A percentile compares a stretch with the other conserved stretches of the same genome.
phyloP scores from a whole-genome alignment of 768 basidiomycete species.

The Lactifluus subvellereus region DNA sequence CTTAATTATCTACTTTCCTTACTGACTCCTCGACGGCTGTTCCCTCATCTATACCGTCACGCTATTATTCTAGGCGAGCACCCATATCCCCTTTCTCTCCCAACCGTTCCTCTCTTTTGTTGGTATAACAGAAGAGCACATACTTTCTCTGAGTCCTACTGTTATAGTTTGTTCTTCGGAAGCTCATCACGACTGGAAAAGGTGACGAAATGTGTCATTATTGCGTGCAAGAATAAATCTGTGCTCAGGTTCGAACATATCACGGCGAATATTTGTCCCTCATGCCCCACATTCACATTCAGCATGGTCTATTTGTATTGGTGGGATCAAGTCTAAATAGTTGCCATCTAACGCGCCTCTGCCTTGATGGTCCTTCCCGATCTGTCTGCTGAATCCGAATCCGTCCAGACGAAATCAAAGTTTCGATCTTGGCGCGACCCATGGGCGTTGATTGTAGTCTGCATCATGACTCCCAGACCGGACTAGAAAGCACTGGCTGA shows the following conservation, averaged over 20 bases:
- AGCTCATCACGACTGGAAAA: constrained; percentile 1
- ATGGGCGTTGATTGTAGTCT: neutral
- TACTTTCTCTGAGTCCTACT: neutral
- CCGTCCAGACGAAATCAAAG: neutral
- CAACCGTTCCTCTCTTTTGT: neutral
- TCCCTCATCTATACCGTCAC: constrained; percentile 18
- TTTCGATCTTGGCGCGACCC: neutral
- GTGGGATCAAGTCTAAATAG: no score
- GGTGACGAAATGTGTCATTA: neutral
- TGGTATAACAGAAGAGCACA: neutral
- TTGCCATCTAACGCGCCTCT: no score
- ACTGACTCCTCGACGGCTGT: constrained; percentile 20
- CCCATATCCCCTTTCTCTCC: neutral
- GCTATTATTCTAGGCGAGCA: neutral
- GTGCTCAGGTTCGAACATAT: neutral
- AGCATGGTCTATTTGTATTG: no score
- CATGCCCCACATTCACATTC: no score
- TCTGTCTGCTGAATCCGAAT: neutral
- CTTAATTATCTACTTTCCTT: constrained; percentile 24
- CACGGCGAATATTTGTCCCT: no score
- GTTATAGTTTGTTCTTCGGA: neutral
- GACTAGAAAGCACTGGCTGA: neutral
- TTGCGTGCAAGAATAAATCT: no score
- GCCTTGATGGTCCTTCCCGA: neutral
- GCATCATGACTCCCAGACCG: neutral